Conservation (phyloP, 1,139 yeast species). For the Nakaseomyces uthaithaninus region DNA sequence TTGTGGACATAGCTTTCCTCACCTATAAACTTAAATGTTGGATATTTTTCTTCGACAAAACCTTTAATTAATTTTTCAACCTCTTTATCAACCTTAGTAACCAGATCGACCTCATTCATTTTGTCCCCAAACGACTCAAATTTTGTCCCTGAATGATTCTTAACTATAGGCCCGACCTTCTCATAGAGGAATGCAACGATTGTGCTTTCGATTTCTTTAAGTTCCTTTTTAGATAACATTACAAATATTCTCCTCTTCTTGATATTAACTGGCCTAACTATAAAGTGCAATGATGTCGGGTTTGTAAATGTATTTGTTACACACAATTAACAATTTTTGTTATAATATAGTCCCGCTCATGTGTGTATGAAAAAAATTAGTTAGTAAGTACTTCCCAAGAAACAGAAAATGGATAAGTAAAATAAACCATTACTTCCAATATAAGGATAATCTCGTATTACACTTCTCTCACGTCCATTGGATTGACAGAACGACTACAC, state of each 20-base stretch:
- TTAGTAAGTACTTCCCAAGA: too few species aligned
- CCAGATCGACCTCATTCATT: slow-evolving; percentile 50
- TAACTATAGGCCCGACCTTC: slow-evolving; percentile 44
- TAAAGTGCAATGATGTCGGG: too few species aligned
- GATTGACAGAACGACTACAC: too few species aligned
- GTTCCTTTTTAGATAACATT: slow-evolving; percentile 18
- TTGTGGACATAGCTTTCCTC: slow-evolving; percentile 49
- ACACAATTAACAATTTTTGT: too few species aligned
- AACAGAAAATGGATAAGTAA: too few species aligned
- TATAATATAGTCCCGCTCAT: too few species aligned
- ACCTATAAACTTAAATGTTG: slow-evolving; percentile 46
- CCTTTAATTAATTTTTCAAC: slow-evolving; percentile 43
- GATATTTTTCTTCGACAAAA: slow-evolving; percentile 35
- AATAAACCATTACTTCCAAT: too few species aligned
- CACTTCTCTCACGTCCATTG: too few species aligned
- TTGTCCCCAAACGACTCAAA: slow-evolving; percentile 43
- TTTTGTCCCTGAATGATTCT: slow-evolving; percentile 38
- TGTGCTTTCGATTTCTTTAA: slow-evolving; percentile 26
- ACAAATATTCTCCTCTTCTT: slow-evolving; percentile 9
- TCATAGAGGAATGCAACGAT: slow-evolving; percentile 42
- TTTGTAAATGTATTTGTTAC: too few species aligned
- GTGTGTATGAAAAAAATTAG: too few species aligned
- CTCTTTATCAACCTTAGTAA: slow-evolving; percentile 48
- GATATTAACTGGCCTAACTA: too few species aligned
- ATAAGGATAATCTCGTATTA: too few species aligned